phyloP scores from a whole-genome alignment of 371 early-diverging fungal genomes.

The Mucor indicus region DNA sequence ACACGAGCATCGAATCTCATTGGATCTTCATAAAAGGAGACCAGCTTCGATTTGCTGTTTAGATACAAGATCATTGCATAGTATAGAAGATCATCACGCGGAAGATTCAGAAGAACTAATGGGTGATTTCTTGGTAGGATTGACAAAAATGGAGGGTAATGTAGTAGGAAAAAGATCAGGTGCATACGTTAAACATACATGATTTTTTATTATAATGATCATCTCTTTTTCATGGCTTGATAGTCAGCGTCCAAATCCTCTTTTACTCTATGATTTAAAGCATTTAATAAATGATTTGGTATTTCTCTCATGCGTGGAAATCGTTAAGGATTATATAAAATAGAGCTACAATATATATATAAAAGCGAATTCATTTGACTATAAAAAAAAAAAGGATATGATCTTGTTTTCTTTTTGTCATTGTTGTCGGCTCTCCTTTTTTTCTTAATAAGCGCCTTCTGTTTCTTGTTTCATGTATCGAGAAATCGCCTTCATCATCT shows the following conservation, averaged over 20 bases:
- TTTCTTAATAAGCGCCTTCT: conserved; percentile 5
- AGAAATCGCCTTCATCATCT: conserved; percentile 11
- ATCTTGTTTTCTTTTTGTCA: conserved; percentile 10
- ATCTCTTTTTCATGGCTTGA: conserved; percentile 16
- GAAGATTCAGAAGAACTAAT: conserved; percentile 30
- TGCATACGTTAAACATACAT: too few species aligned
- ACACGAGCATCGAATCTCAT: conserved; percentile 14
- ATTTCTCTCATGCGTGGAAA: conserved; percentile 9
- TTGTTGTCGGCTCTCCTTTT: conserved; percentile 1
- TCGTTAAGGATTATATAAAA: not conserved
- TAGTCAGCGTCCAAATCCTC: conserved; percentile 16
- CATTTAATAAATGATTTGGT: conserved; percentile 2
- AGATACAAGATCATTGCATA: conserved; percentile 35
- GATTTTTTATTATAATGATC: too few species aligned
- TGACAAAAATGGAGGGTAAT: conserved; percentile 39
- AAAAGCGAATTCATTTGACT: not conserved
- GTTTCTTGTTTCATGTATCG: conserved; percentile 12
- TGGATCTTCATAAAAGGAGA: conserved; percentile 17
- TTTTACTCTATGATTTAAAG: conserved; percentile 2
- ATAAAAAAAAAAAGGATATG: conserved; percentile 18
- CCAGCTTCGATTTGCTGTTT: conserved; percentile 44
- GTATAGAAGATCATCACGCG: conserved; percentile 11
- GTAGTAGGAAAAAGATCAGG: conserved; percentile 44
- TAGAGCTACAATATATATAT: conserved; percentile 4
- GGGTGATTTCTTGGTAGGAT: conserved; percentile 44